A percentile compares a stretch with the other conserved stretches of the same genome.
These are phyloP conservation scores for Tetrapisispora taiwanensis DNA, from an alignment of 805 yeast species.

Conservation along the genomic window DNA sequence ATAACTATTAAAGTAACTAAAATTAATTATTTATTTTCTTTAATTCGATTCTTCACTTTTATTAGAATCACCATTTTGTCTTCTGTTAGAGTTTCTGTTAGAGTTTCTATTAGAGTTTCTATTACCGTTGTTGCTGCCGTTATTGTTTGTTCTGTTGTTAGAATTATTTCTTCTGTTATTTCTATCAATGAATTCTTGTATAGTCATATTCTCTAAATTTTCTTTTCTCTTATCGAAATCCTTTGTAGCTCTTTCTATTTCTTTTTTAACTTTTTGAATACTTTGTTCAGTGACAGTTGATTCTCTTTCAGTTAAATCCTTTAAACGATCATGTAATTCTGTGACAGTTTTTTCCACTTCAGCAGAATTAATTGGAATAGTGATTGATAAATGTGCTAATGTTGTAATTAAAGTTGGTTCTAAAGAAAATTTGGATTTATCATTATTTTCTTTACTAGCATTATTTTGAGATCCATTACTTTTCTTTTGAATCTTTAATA, in stretches of 20 bases:
- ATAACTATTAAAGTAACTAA: too few relatives aligned
- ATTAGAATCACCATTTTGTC: not conserved
- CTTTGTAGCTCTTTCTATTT: constrained; percentile 57
- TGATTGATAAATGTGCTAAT: constrained; percentile 59
- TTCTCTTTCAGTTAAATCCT: constrained; percentile 57
- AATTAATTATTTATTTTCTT: too few relatives aligned
- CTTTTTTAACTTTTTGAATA: constrained; percentile 63
- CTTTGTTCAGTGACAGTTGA: constrained; percentile 67
- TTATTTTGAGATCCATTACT: constrained; percentile 6
- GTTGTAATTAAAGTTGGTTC: constrained; percentile 69
- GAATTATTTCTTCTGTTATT: not conserved
- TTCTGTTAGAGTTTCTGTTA: not conserved
- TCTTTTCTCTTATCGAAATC: constrained; percentile 36
- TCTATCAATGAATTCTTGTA: not conserved
- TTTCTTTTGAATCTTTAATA: constrained; percentile 25
- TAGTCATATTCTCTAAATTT: constrained; percentile 11
- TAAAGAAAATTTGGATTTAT: constrained; percentile 44
- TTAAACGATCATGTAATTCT: constrained; percentile 59
- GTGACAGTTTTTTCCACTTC: constrained; percentile 55
- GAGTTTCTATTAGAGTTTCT: constrained; percentile 1
- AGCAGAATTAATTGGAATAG: constrained; percentile 67
- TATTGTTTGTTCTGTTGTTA: not conserved
- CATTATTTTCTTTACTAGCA: constrained; percentile 6
- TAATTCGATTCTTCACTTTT: too few relatives aligned
- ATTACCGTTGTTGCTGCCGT: not conserved